These are phyloP conservation scores for Alisma plantagoaquatica DNA, from an alignment of 106 monocot genomes.

Conservation along the genomic window DNA sequence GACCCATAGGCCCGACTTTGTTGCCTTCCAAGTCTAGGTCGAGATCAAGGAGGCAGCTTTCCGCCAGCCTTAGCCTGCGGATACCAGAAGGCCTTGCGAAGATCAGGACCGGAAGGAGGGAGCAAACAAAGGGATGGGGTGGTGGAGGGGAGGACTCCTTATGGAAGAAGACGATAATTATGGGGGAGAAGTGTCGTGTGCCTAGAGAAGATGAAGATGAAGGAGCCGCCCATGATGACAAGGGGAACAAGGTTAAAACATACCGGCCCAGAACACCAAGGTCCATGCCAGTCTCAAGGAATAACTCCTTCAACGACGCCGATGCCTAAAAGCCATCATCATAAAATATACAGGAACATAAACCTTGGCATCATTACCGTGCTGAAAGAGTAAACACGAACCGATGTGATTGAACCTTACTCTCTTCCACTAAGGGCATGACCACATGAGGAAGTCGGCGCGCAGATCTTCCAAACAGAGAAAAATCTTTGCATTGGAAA, in stretches of 20 bases:
- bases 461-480: no score
- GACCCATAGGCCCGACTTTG: neutral
- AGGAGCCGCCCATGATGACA: constrained; percentile 11
- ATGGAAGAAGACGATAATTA: constrained; percentile 32
- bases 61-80: constrained; percentile 24
- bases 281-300: constrained; percentile 26
- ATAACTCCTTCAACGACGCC: constrained; percentile 16
- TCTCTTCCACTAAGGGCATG: no score
- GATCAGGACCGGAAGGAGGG: constrained; percentile 9
- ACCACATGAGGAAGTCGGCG: no score
- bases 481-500: no score
- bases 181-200: constrained; percentile 26
- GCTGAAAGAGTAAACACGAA: no score
- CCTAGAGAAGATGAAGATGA: constrained; percentile 21
- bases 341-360: no score
- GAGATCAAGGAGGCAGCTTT: constrained; percentile 13
- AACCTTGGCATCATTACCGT: no score
- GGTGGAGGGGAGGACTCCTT: constrained; percentile 4
- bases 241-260: constrained; percentile 15
- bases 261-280: constrained; percentile 26
- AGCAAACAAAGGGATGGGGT: constrained; percentile 4
- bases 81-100: constrained; percentile 15
- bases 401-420: no score
- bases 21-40: neutral
- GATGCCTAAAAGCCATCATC: no score